phyloP scores from a whole-genome alignment of 495 filamentous ascomycete species.

The Chaetomidium leptoderma region DNA sequence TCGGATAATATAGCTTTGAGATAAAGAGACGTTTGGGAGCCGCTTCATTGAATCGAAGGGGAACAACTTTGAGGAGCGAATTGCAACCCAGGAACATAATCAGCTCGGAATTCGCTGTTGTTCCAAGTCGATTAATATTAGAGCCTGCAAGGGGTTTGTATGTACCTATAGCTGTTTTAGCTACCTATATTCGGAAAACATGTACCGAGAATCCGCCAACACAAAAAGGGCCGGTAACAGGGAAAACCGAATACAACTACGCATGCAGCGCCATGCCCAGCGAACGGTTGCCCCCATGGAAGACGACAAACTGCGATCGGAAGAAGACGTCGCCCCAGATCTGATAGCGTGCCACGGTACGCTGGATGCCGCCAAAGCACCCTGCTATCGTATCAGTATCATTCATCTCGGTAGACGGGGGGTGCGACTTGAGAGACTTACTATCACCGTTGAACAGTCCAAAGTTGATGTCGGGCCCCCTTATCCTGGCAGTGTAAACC shows the following conservation, averaged over 20 bases:
- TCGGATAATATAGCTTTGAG: too few species aligned
- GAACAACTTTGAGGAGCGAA: too few species aligned
- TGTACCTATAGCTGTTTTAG: too few species aligned
- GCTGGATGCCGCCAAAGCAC: constrained; percentile 71
- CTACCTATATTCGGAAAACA: background rate
- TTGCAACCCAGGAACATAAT: too few species aligned
- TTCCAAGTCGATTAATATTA: too few species aligned
- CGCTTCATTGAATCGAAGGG: too few species aligned
- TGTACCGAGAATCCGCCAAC: background rate
- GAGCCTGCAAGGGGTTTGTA: too few species aligned
- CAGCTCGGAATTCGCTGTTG: too few species aligned
- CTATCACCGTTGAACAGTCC: constrained; percentile 47
- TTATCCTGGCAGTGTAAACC: constrained; percentile 55
- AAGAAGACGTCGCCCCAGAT: constrained; percentile 80
- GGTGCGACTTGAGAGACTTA: constrained; percentile 36
- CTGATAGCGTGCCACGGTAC: constrained; percentile 55
- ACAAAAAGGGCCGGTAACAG: background rate
- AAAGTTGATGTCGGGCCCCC: constrained; percentile 66
- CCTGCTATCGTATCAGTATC: constrained; percentile 34
- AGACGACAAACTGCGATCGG: constrained; percentile 74
- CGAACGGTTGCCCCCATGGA: constrained; percentile 60
- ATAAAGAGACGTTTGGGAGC: too few species aligned
- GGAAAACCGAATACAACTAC: background rate
- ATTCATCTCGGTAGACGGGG: background rate
- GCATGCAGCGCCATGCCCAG: constrained; percentile 58